Conservation (phyloP, 306 rosid genomes). For the Rosa lucieae region DNA sequence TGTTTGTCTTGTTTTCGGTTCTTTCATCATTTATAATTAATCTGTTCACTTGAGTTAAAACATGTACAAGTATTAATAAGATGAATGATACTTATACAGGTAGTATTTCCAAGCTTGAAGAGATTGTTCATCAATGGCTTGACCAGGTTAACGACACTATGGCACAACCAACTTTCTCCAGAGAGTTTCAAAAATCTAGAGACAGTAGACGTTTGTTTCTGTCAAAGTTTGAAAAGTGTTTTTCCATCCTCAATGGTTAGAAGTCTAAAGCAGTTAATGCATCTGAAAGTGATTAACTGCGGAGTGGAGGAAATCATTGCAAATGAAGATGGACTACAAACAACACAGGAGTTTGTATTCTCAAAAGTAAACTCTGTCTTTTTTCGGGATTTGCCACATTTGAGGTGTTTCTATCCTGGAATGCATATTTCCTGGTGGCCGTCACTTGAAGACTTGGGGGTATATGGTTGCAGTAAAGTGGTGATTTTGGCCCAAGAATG, state of each 20-base stretch:
- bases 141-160: neutral
- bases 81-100: neutral
- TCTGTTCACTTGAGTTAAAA: neutral
- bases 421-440: slow-evolving; percentile 19
- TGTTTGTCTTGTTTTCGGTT: neutral
- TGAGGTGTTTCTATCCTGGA: slow-evolving; percentile 20
- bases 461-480: rapidly evolving
- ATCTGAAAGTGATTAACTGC: slow-evolving; percentile 23
- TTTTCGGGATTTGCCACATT: neutral
- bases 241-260: slow-evolving; percentile 27
- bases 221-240: slow-evolving; percentile 22
- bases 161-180: neutral
- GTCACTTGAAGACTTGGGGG: neutral
- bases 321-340: slow-evolving; percentile 5
- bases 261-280: slow-evolving; percentile 17
- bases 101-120: neutral
- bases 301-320: too few species aligned
- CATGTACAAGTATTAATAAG: neutral
- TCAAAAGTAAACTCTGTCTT: neutral
- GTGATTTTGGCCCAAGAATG: neutral
- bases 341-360: slow-evolving; percentile 8
- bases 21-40: neutral
- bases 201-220: neutral
- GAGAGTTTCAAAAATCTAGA: neutral
- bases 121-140: rapidly evolving